Evolutionary conservation across 2,329 filamentous ascomycete genomes (phyloP).

Genomic region (Colletotrichum salicis): DNA sequence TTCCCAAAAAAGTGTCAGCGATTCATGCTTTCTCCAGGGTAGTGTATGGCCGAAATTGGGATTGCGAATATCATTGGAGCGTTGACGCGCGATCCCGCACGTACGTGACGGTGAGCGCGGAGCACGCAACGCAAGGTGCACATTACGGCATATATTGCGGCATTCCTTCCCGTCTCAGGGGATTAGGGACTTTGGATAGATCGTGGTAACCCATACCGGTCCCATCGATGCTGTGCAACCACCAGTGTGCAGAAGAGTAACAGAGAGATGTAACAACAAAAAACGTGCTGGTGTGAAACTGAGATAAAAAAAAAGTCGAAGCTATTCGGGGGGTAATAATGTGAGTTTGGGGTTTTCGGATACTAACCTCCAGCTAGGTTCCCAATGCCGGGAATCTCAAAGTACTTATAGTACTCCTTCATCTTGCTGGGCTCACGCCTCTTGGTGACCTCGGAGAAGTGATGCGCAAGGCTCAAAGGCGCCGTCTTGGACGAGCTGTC

Average conservation of each 20-base stretch:
- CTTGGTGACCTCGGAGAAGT: constrained; percentile 77
- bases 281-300: neutral
- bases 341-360: neutral
- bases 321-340: neutral
- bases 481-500: constrained; percentile 28
- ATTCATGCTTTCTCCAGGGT: neutral
- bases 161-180: constrained; percentile 12
- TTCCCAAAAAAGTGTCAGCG: constrained; percentile 3
- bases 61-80: neutral
- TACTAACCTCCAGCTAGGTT: constrained; percentile 70
- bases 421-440: constrained; percentile 72
- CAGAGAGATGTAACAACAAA: neutral
- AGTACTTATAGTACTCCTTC: constrained; percentile 90
- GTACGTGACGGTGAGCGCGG: neutral
- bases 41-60: neutral
- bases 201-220: too few species aligned
- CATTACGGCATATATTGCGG: constrained; percentile 31
- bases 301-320: neutral
- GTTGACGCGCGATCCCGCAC: neutral
- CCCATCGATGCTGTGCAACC: neutral
- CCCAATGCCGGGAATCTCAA: constrained; percentile 70
- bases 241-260: neutral
- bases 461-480: constrained; percentile 82
- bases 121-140: constrained; percentile 32
- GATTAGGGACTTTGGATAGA: neutral